These are phyloP conservation scores for Mrakia hoshinonis DNA, from an alignment of 768 basidiomycete genomes.

Conservation along the genomic window DNA sequence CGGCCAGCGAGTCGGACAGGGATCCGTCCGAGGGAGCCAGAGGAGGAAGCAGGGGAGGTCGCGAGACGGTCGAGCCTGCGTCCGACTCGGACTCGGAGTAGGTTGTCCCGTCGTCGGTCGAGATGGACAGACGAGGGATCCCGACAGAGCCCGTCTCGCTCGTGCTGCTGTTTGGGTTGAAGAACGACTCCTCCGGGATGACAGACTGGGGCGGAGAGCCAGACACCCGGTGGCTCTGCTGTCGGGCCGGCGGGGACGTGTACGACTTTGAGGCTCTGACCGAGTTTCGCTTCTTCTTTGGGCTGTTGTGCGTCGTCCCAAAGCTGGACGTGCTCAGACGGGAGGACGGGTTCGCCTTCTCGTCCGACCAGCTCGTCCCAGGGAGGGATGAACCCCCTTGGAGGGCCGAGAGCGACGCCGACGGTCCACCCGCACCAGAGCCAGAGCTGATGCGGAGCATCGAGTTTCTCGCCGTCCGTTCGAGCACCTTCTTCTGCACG, in stretches of 20 bases:
- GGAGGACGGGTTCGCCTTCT: slow-evolving; percentile 8
- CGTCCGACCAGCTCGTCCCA: slow-evolving; percentile 20
- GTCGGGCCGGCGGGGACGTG: neutral
- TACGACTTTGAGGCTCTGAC: slow-evolving; percentile 29
- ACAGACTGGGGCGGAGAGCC: slow-evolving; percentile 34
- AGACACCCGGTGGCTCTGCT: slow-evolving; percentile 10
- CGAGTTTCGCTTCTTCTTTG: slow-evolving; percentile 17
- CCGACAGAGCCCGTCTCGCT: neutral
- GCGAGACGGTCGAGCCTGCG: slow-evolving; percentile 28
- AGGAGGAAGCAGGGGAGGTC: slow-evolving; percentile 38
- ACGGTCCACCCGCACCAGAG: slow-evolving; percentile 27
- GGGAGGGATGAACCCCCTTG: slow-evolving; percentile 34
- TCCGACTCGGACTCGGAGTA: slow-evolving; percentile 30
- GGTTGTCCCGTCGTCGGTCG: slow-evolving; percentile 34
- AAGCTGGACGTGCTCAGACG: slow-evolving; percentile 24
- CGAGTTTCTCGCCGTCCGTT: slow-evolving; percentile 79
- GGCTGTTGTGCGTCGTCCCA: slow-evolving; percentile 8
- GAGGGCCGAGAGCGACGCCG: neutral
- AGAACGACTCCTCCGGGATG: slow-evolving; percentile 35
- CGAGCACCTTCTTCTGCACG: slow-evolving; percentile 80
- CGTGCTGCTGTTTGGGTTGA: slow-evolving; percentile 2
- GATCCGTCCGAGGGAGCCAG: slow-evolving; percentile 51
- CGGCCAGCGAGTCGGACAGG: slow-evolving; percentile 60
- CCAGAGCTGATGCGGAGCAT: slow-evolving; percentile 56
- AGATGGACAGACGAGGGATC: slow-evolving; percentile 36